A percentile compares a stretch with the other conserved stretches of the same genome.
These are phyloP conservation scores for Paracoccidioides brasiliensis DNA, from an alignment of 2,329 filamentous ascomycete species.

Conservation along the genomic window DNA sequence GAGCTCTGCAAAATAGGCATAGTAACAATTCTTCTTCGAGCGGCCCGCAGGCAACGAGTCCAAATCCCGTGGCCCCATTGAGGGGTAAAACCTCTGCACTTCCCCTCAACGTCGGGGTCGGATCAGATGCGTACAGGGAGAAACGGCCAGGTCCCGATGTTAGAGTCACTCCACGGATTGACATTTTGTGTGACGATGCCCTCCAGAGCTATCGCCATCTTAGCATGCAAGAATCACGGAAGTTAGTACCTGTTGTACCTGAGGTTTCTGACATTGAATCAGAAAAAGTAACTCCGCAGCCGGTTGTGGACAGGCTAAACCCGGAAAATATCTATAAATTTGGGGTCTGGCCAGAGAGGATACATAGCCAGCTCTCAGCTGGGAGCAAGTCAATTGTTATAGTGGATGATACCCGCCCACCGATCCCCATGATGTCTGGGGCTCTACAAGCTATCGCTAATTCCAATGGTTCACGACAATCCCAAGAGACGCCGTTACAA, in stretches of 20 bases:
- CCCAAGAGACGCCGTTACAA: neutral
- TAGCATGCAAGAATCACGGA: slow-evolving; percentile 49
- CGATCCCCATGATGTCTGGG: slow-evolving; percentile 29
- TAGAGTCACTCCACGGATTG: slow-evolving; percentile 53
- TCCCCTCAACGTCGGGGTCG: slow-evolving; percentile 33
- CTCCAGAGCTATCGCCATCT: slow-evolving; percentile 67
- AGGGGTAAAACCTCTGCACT: slow-evolving; percentile 30
- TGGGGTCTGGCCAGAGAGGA: slow-evolving; percentile 23
- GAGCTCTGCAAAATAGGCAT: slow-evolving; percentile 56
- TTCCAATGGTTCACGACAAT: neutral
- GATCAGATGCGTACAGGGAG: slow-evolving; percentile 32
- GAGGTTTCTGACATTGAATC: slow-evolving; percentile 7
- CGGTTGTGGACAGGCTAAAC: neutral
- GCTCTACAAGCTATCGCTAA: slow-evolving; percentile 13
- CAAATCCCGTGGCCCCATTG: slow-evolving; percentile 21
- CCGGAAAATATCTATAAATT: slow-evolving; percentile 5
- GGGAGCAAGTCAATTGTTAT: slow-evolving; percentile 90
- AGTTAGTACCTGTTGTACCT: slow-evolving; percentile 12
- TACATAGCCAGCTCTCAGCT: slow-evolving; percentile 48
- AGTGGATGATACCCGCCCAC: slow-evolving; percentile 49
- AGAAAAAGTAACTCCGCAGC: neutral
- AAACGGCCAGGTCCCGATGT: slow-evolving; percentile 22
- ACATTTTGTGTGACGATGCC: slow-evolving; percentile 66
- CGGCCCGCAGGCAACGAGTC: slow-evolving; percentile 22
- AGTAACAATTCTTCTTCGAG: slow-evolving; percentile 18